Percentiles rank a stretch among this genome's conserved stretches.
Evolutionary conservation across 129 eudicot species (phyloP).

Genomic region (Lonicera japonica): DNA sequence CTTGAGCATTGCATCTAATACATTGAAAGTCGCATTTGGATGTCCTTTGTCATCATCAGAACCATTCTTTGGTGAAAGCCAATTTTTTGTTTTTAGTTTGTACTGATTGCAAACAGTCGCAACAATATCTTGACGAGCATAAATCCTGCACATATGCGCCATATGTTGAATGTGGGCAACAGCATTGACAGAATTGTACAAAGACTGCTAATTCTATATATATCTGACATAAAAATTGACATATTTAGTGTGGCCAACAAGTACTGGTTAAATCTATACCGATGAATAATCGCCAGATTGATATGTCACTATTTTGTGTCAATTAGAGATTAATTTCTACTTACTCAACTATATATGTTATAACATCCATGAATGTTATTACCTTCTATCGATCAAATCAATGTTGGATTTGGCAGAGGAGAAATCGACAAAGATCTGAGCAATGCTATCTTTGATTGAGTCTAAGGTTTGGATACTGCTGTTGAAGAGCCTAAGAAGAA

Average conservation of each 20-base stretch:
- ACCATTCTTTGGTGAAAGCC: constrained; percentile 19
- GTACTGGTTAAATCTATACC: neutral
- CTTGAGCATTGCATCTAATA: constrained; percentile 58
- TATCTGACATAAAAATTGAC: too few relatives aligned
- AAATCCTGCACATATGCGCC: constrained; percentile 11
- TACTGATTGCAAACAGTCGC: constrained; percentile 22
- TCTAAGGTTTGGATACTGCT: constrained; percentile 34
- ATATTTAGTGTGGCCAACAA: too few relatives aligned
- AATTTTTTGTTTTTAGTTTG: constrained; percentile 22
- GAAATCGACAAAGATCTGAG: constrained; percentile 10
- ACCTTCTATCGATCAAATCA: constrained; percentile 33
- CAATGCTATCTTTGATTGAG: constrained; percentile 30
- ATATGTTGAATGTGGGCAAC: too few relatives aligned
- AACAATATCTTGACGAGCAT: constrained; percentile 25
- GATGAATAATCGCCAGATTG: too few relatives aligned
- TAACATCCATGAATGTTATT: neutral
- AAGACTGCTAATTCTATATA: too few relatives aligned
- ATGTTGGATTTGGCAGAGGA: constrained; percentile 17
- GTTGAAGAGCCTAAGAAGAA: constrained; percentile 34
- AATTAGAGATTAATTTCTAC: neutral
- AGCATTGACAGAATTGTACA: too few relatives aligned
- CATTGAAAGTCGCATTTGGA: constrained; percentile 41
- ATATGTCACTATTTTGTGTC: too few relatives aligned
- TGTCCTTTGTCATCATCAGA: constrained; percentile 26
- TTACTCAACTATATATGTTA: too few relatives aligned